Percentiles rank a stretch among this genome's conserved stretches.
phyloP scores from a whole-genome alignment of 306 rosid species.

The Cucumis cinereus region DNA sequence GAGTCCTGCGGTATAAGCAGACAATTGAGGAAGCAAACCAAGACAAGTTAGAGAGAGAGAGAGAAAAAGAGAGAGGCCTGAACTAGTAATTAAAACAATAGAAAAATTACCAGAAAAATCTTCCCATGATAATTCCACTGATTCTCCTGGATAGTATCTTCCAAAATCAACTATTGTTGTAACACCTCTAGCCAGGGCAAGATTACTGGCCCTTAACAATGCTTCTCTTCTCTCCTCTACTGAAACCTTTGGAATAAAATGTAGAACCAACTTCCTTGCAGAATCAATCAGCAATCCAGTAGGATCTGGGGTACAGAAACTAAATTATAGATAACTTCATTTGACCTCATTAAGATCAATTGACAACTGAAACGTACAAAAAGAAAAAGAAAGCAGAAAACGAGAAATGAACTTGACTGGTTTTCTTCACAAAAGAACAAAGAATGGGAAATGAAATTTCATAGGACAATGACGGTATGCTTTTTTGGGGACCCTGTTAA shows the following conservation, averaged over 20 bases:
- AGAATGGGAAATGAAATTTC: too few species aligned
- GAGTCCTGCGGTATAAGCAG: not conserved
- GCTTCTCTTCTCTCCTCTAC: slow-evolving; percentile 75
- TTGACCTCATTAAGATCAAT: not conserved
- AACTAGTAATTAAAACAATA: not conserved
- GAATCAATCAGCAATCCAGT: slow-evolving; percentile 70
- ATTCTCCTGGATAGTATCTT: slow-evolving; percentile 54
- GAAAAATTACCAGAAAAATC: slow-evolving; percentile 62
- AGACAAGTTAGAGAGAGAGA: not conserved
- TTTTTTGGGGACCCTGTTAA: too few species aligned
- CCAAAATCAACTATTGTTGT: slow-evolving; percentile 87
- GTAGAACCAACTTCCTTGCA: slow-evolving; percentile 35
- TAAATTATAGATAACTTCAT: not conserved
- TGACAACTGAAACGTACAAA: too few species aligned
- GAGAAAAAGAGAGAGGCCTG: not conserved
- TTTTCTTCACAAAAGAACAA: too few species aligned
- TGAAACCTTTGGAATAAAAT: slow-evolving; percentile 49
- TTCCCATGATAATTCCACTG: slow-evolving; percentile 55
- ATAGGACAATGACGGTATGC: too few species aligned
- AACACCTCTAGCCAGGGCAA: slow-evolving; percentile 58
- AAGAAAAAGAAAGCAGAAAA: too few species aligned
- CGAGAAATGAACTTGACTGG: too few species aligned
- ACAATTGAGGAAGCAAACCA: not conserved
- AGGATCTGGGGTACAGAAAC: slow-evolving; percentile 39
- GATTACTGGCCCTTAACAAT: slow-evolving; percentile 50